Evolutionary conservation across 768 basidiomycete genomes (phyloP).

Genomic region (Coprinellus micaceus): DNA sequence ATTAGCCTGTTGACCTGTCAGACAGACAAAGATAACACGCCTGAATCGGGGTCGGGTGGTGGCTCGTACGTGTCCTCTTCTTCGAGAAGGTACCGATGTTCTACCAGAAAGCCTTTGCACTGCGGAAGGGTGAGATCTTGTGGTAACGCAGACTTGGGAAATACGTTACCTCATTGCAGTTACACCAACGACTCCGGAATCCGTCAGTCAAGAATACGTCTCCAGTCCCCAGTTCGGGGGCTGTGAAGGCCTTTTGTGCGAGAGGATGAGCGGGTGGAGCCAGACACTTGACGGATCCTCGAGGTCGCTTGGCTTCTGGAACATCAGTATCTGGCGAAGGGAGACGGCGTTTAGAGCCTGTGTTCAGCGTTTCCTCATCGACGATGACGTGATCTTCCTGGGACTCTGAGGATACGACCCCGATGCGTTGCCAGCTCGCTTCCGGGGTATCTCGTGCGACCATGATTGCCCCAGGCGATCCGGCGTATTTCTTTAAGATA

Average conservation of each 20-base stretch:
- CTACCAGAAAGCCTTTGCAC: conserved; percentile 57
- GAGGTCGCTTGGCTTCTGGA: conserved; percentile 36
- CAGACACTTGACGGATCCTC: conserved; percentile 40
- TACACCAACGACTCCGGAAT: conserved; percentile 79
- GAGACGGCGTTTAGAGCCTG: conserved; percentile 49
- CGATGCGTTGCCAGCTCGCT: conserved; percentile 53
- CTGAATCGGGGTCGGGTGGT: conserved; percentile 82
- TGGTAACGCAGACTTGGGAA: conserved; percentile 1
- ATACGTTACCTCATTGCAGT: conserved; percentile 49
- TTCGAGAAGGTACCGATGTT: conserved; percentile 58
- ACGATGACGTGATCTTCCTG: conserved; percentile 27
- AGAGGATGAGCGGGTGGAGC: conserved; percentile 49
- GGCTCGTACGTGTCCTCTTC: conserved; percentile 85
- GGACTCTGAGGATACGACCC: conserved; percentile 20
- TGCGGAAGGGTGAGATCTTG: conserved; percentile 21
- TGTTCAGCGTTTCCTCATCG: conserved; percentile 19
- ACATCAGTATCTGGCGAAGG: conserved; percentile 28
- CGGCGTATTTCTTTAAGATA: conserved; percentile 59
- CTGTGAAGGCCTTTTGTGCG: conserved; percentile 45
- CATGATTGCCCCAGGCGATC: conserved; percentile 64
- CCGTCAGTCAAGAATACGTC: conserved; percentile 75
- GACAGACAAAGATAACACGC: conserved; percentile 27
- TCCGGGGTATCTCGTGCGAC: conserved; percentile 49
- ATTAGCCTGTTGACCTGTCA: neutral
- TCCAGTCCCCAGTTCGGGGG: conserved; percentile 47